A percentile compares a stretch with the other conserved stretches of the same genome.
Conservation (phyloP, 2,329 filamentous ascomycete genomes). For the Pyricularia sp. region DNA sequence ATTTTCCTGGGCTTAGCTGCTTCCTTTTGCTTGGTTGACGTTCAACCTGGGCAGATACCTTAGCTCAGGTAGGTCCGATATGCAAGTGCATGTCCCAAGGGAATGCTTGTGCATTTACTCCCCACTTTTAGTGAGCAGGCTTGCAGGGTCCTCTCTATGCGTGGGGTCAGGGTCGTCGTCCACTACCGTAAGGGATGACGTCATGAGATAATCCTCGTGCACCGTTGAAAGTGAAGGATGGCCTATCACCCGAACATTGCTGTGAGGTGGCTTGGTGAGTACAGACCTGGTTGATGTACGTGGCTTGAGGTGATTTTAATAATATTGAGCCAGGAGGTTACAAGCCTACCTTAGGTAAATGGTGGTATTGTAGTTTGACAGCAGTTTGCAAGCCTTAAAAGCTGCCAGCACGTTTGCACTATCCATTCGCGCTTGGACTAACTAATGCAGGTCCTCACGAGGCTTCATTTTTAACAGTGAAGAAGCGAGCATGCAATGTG, state of each 20-base stretch:
- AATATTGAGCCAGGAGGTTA: background rate
- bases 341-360: too few relatives aligned
- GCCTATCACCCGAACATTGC: background rate
- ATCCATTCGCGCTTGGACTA: too few relatives aligned
- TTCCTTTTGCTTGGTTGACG: background rate
- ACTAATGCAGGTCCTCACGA: too few relatives aligned
- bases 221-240: background rate
- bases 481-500: too few relatives aligned
- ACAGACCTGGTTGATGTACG: background rate
- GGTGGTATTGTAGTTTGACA: too few relatives aligned
- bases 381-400: too few relatives aligned
- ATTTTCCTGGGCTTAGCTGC: background rate
- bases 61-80: background rate
- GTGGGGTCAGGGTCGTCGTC: background rate
- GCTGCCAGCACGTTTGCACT: too few relatives aligned
- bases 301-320: background rate
- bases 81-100: background rate
- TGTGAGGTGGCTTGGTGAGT: background rate
- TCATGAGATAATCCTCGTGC: background rate
- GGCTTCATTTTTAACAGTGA: too few relatives aligned
- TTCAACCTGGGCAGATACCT: background rate
- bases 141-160: background rate
- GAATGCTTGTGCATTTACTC: background rate
- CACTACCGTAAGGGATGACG: background rate
- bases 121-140: background rate